phyloP scores from a whole-genome alignment of 2,329 filamentous ascomycete genomes.

The Amauroascus niger region DNA sequence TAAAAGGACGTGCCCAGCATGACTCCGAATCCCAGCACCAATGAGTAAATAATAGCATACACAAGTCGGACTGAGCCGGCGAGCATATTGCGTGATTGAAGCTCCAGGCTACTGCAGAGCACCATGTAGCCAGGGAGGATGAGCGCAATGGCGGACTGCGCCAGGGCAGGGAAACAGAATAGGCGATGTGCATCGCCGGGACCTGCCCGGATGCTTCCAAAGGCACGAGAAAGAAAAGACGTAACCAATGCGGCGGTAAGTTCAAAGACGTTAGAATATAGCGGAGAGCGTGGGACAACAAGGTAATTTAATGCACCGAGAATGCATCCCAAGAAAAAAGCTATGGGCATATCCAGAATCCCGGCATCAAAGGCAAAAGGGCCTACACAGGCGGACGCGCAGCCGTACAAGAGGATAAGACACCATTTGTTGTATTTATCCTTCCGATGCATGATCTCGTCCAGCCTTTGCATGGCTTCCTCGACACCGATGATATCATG shows the following conservation, averaged over 20 bases:
- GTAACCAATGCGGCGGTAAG: constrained; percentile 55
- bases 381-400: constrained; percentile 65
- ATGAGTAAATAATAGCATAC: constrained; percentile 63
- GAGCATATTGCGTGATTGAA: constrained; percentile 59
- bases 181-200: constrained; percentile 30
- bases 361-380: constrained; percentile 72
- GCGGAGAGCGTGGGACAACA: constrained; percentile 61
- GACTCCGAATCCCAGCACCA: constrained; percentile 63
- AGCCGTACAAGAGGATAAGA: constrained; percentile 59
- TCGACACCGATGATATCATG: constrained; percentile 40
- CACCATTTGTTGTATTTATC: constrained; percentile 47
- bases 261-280: constrained; percentile 56
- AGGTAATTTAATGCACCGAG: constrained; percentile 67
- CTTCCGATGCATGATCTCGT: constrained; percentile 47
- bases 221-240: constrained; percentile 58
- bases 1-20: constrained; percentile 57
- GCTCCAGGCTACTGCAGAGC: constrained; percentile 52
- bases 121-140: constrained; percentile 62
- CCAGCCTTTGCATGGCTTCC: constrained; percentile 37
- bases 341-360: constrained; percentile 66
- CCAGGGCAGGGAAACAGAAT: constrained; percentile 63
- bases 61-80: constrained; percentile 65
- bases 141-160: constrained; percentile 64
- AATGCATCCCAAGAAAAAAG: constrained; percentile 64
- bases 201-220: constrained; percentile 51